Base-by-base conservation (phyloP, 768 basidiomycete genomes). In the Tulasnella sp. region DNA sequence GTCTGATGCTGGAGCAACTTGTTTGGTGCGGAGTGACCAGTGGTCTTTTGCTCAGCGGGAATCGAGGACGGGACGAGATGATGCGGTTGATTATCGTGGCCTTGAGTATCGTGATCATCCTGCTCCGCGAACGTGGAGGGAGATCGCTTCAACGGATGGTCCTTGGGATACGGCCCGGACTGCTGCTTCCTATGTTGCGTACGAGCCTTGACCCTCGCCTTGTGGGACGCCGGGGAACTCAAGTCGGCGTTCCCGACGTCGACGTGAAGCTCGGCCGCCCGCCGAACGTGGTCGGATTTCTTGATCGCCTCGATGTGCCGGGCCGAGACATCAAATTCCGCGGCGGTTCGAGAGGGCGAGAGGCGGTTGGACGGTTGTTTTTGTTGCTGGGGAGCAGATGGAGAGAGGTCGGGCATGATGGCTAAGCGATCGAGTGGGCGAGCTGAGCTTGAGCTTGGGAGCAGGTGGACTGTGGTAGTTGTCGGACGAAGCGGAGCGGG, bases 191-290 rank as follows among this genome's bases (percentile, higher is more conserved):
- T 39, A n/a, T 39, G 67, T 8, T 26, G 52, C 52, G 52, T 26
- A 19, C 67, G 67, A 5, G 35, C 39, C 42, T 69, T 36, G 22
- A 65, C 14, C 19, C 67, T 19, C 32, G 67, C 67, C 42, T 52
- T 34, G 44, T 69, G 67, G 26, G 67, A 69, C n/a, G 67, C 42
- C 44, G 67, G 67, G n/a, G 39, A 41, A 44, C 42, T 52, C 3
- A 40, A 17, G 17, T 52, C 44, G 3, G 67, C 67, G 26, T 69
- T n/a, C 0, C 67, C 67, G 1, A 69, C 40, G 40, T 69, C 67
- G 40, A 69, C 37, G 44, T 69, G 67, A 39, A 69, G 67, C 67
- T 42, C 29, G 37, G 67, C 39, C 37, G 67, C 67, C 39, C 36
- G 64, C 29, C 67, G 67, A 41, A 69, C 67, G 67, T 22, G 22